phyloP scores from a whole-genome alignment of 768 basidiomycete genomes.

The Leucosporidium scottii region DNA sequence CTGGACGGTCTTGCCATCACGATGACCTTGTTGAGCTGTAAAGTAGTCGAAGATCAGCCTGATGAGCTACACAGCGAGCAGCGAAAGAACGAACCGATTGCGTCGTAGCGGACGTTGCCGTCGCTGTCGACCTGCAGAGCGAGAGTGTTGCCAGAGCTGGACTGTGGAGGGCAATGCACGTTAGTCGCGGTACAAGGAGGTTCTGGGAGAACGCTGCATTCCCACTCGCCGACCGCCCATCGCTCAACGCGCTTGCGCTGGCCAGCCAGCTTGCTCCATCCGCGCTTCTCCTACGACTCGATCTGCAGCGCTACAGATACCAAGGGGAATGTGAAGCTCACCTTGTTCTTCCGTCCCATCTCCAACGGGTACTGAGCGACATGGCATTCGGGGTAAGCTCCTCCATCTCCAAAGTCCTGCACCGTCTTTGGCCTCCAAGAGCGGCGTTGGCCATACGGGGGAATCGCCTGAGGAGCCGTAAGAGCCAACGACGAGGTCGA shows the following conservation, averaged over 20 bases:
- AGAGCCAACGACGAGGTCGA: slow-evolving; percentile 45
- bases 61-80: not conserved
- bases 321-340: slow-evolving; percentile 30
- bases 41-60: not conserved
- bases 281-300: not conserved
- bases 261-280: not conserved
- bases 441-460: slow-evolving; percentile 75
- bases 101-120: slow-evolving; percentile 94
- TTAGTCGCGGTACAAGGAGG: not conserved
- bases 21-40: slow-evolving; percentile 79
- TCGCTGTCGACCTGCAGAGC: slow-evolving; percentile 94
- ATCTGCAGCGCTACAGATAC: not conserved
- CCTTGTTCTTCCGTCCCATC: slow-evolving; percentile 88
- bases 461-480: slow-evolving; percentile 53
- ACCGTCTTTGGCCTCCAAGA: slow-evolving; percentile 78
- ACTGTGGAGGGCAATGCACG: slow-evolving; percentile 46
- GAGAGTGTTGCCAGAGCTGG: slow-evolving; percentile 84
- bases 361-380: slow-evolving; percentile 94
- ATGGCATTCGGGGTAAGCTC: slow-evolving; percentile 75
- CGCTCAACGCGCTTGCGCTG: not conserved
- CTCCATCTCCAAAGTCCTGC: slow-evolving; percentile 66
- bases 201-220: not conserved
- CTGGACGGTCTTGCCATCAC: slow-evolving; percentile 75
- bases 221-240: not conserved
- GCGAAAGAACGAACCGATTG: slow-evolving; percentile 49